A percentile compares a stretch with the other conserved stretches of the same genome.
These are phyloP conservation scores for Lentinula boryana DNA, from an alignment of 768 basidiomycete genomes.

Conservation along the genomic window DNA sequence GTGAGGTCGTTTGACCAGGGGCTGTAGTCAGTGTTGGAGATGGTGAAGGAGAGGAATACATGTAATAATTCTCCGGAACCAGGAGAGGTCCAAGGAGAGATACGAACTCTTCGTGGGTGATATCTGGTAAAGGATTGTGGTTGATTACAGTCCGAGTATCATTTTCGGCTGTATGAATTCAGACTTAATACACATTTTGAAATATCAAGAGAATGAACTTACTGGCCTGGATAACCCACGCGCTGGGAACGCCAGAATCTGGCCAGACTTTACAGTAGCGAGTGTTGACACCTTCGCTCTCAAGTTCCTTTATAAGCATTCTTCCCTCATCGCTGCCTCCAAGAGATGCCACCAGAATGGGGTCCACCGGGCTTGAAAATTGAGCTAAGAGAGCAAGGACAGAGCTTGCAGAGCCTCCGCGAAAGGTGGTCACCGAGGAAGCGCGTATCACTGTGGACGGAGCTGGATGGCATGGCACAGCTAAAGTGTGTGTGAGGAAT, in stretches of 20 bases:
- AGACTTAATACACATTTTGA: not conserved
- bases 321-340: conserved; percentile 67
- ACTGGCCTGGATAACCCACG: conserved; percentile 80
- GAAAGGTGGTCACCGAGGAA: conserved; percentile 57
- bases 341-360: conserved; percentile 68
- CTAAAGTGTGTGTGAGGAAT: conserved; percentile 70
- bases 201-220: conserved; percentile 12
- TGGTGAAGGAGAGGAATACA: conserved; percentile 23
- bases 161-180: conserved; percentile 38
- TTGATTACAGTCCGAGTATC: conserved; percentile 69
- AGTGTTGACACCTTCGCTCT: conserved; percentile 61
- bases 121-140: conserved; percentile 83
- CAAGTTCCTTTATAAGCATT: conserved; percentile 57
- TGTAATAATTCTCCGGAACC: conserved; percentile 69
- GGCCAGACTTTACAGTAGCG: conserved; percentile 72
- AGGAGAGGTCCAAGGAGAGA: conserved; percentile 74
- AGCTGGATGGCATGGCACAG: conserved; percentile 51
- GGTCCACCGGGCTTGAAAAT: conserved; percentile 50
- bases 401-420: conserved; percentile 71
- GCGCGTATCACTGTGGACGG: conserved; percentile 60
- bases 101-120: conserved; percentile 84
- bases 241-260: conserved; percentile 66
- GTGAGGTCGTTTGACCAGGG: conserved; percentile 9
- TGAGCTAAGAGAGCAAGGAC: conserved; percentile 69
- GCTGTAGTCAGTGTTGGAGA: conserved; percentile 17